Percentiles rank a stretch among this genome's conserved stretches.
Evolutionary conservation across 257 asterid species (phyloP).

Genomic region (Paraleonurus japonicus): DNA sequence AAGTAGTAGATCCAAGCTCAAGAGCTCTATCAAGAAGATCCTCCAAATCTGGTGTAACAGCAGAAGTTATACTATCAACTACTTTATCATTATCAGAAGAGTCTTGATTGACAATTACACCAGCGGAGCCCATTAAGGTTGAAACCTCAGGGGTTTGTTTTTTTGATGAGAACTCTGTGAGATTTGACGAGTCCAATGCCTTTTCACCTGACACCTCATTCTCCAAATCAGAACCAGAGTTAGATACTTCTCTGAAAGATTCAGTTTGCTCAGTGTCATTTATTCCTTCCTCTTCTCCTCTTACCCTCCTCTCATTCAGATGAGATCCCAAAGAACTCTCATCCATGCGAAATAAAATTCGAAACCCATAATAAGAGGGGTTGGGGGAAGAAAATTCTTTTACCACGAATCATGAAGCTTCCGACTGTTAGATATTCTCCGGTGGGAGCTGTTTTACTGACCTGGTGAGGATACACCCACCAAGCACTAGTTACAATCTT

Average conservation of each 20-base stretch:
- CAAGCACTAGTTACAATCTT: constrained; percentile 99
- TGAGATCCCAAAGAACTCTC: constrained; percentile 98
- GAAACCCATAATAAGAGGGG: constrained; percentile 95
- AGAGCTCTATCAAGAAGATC: constrained; percentile 94
- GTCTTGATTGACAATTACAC: constrained; percentile 31
- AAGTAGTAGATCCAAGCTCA: constrained; percentile 79
- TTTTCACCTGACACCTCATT: constrained; percentile 53
- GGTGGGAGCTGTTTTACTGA: constrained; percentile 97
- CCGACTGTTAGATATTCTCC: constrained; percentile 99
- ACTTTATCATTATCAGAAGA: constrained; percentile 33
- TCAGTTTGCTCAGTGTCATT: constrained; percentile 57
- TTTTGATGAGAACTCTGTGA: constrained; percentile 34
- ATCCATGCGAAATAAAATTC: constrained; percentile 89
- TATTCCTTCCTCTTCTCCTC: constrained; percentile 92
- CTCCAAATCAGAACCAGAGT: constrained; percentile 71
- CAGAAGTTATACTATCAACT: constrained; percentile 32
- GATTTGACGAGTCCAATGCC: constrained; percentile 38
- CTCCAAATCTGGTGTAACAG: constrained; percentile 62
- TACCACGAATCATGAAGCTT: constrained; percentile 99
- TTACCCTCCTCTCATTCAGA: constrained; percentile 94
- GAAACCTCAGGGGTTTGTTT: constrained; percentile 25
- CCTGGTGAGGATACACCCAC: constrained; percentile 99
- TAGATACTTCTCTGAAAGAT: constrained; percentile 57
- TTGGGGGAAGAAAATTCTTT: constrained; percentile 97
- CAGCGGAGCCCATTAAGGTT: constrained; percentile 38